These are phyloP conservation scores for Rhododendron henanense DNA, from an alignment of 148 eudicot genomes.

Conservation along the genomic window DNA sequence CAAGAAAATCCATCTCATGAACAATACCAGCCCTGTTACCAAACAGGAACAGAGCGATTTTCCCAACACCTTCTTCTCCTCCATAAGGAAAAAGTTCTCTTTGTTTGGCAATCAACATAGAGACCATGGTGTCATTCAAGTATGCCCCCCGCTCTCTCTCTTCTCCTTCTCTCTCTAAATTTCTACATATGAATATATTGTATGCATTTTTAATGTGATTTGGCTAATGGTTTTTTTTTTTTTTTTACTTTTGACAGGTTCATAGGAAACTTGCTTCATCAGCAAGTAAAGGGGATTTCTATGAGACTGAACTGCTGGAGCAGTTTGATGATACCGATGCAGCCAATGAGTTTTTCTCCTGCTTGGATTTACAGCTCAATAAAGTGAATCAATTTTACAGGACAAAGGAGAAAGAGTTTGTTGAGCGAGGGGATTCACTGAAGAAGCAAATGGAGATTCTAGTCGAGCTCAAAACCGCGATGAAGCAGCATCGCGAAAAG, in stretches of 20 bases:
- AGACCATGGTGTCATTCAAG: constrained; percentile 63
- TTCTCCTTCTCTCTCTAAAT: not conserved
- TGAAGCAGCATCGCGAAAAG: constrained; percentile 35
- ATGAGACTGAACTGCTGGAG: constrained; percentile 81
- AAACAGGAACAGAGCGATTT: constrained; percentile 27
- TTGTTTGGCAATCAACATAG: constrained; percentile 38
- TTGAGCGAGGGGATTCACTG: constrained; percentile 72
- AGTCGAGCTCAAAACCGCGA: constrained; percentile 45
- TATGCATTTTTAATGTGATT: constrained; percentile 3
- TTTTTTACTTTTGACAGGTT: constrained; percentile 33
- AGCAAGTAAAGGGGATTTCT: constrained; percentile 51
- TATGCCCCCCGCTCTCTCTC: constrained; percentile 26
- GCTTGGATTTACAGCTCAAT: constrained; percentile 80
- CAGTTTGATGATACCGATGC: constrained; percentile 70
- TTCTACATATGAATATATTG: no score
- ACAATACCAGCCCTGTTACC: constrained; percentile 22
- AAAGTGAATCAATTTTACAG: constrained; percentile 83
- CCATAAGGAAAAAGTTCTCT: constrained; percentile 43
- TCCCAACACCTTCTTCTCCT: constrained; percentile 35
- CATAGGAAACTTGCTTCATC: constrained; percentile 68
- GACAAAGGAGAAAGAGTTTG: constrained; percentile 72
- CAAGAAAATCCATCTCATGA: constrained; percentile 52
- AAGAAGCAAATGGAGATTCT: constrained; percentile 76
- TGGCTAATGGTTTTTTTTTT: constrained; percentile 14
- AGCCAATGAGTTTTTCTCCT: constrained; percentile 66